Evolutionary conservation across 768 basidiomycete genomes (phyloP), one percentile per base, ranked within the genome.

Genomic region (Psilocybe subaeruginosa): DNA sequence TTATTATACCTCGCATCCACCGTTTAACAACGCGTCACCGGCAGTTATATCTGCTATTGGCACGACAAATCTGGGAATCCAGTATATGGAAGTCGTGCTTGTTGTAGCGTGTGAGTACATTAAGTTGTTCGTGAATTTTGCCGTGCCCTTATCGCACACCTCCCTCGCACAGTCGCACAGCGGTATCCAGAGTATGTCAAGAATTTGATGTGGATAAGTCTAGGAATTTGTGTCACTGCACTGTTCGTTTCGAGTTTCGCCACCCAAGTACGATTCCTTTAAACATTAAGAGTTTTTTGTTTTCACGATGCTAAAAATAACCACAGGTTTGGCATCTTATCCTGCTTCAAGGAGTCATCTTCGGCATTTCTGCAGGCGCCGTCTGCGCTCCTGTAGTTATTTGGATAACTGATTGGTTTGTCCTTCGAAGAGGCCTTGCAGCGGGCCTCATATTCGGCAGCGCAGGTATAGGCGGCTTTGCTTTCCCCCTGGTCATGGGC

Each of bases 351-450:
- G 60, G 60, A 17, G 49, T 61, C 9, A 19, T 61, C 12, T 61
- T 61, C 23, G 60, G 60, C 5, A 23, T 61, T 8, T 51, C 48
- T 29, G 60, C 60, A 4, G 60, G 60, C 3, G 54, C 52, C 4
- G 35, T 56, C 5, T 61, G 56, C 17, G 54, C 60, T 12, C 60
- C 60, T 9, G 54, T 61, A 7, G 31, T 61, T 17, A 51, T 56
- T 30, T 61, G 60, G 60, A 39, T 61, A 14, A 51, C 60, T 27
- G 60, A 61, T 33, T 61, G 60, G 60, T 61, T 61, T 16, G 55
- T 61, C 14, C 11, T 11, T 23, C 48, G 55, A 51, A 47, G 60
- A 56, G 60, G 60, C 16, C 49, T 61, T 9, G 60, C 60, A 11
- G 60, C 54, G 3, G 60, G 60, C 14, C 29, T 61, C 19, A 61